phyloP scores from a whole-genome alignment of 768 basidiomycete species.

The Rhizopogon salebrosus region DNA sequence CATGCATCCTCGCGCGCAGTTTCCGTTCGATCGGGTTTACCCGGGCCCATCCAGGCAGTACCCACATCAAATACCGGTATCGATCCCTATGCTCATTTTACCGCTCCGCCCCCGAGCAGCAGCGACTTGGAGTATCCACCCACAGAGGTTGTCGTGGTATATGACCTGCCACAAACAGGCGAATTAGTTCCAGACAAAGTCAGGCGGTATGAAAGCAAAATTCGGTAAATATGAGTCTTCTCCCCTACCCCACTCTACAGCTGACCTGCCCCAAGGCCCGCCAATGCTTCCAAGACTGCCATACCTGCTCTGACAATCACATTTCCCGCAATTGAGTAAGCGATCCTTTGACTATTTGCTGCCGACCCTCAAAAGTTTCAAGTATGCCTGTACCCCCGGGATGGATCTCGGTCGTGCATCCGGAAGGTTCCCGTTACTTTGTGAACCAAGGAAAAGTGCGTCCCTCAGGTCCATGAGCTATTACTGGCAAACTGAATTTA shows the following conservation, averaged over 20 bases:
- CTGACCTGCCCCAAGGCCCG: neutral
- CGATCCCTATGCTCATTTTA: neutral
- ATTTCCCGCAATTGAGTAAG: neutral
- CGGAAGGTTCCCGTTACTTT: neutral
- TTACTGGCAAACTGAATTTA: neutral
- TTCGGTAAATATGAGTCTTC: no score
- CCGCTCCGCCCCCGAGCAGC: constrained; percentile 6
- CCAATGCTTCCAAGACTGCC: neutral
- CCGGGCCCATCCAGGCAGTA: neutral
- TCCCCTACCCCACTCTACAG: neutral
- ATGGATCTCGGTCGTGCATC: neutral
- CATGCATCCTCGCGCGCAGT: neutral
- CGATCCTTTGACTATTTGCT: neutral
- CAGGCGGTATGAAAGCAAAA: constrained; percentile 7
- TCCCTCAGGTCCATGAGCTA: neutral
- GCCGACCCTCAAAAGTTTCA: neutral
- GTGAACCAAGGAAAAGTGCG: neutral
- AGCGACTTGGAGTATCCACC: no score
- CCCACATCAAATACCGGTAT: neutral
- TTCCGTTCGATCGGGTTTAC: neutral
- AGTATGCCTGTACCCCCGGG: neutral
- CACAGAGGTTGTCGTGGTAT: no score
- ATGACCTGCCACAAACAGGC: no score
- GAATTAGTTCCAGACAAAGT: constrained; percentile 9
- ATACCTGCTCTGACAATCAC: neutral